Evolutionary conservation across 345 rosid genomes (phyloP).

Genomic region (Odontarrhena argentea): DNA sequence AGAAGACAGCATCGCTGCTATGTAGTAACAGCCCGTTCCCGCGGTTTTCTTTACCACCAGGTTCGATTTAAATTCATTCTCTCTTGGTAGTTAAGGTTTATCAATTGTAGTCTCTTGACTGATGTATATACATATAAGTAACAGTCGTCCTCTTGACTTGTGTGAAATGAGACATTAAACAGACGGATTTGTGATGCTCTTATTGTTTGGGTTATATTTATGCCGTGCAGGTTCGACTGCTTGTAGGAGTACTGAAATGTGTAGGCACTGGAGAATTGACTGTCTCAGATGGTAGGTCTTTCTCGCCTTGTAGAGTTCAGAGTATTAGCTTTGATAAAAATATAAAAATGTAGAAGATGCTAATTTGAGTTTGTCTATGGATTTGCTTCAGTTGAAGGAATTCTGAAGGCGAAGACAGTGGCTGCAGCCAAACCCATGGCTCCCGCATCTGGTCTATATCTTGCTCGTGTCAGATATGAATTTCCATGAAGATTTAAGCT

Average conservation of each 20-base stretch:
- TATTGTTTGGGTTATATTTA: constrained; percentile 11
- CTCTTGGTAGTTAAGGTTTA: constrained; percentile 5
- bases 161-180: not conserved
- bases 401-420: constrained; percentile 71
- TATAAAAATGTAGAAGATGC: not conserved
- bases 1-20: constrained; percentile 66
- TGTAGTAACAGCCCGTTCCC: constrained; percentile 72
- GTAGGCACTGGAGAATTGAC: constrained; percentile 80
- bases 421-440: constrained; percentile 83
- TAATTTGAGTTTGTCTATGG: constrained; percentile 7
- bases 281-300: constrained; percentile 62
- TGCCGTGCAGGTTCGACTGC: constrained; percentile 73
- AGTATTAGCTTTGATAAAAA: constrained; percentile 3
- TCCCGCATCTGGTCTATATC: constrained; percentile 83
- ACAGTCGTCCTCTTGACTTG: not conserved
- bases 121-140: not conserved
- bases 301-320: constrained; percentile 2
- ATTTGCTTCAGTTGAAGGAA: constrained; percentile 58
- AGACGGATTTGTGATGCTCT: constrained; percentile 7
- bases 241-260: constrained; percentile 82
- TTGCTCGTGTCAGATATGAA: constrained; percentile 78
- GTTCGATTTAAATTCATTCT: constrained; percentile 38
- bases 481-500: constrained; percentile 41
- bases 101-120: constrained; percentile 1
- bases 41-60: constrained; percentile 93